These are phyloP conservation scores for Obba rivulosa DNA, from an alignment of 768 basidiomycete species.

Conservation along the genomic window DNA sequence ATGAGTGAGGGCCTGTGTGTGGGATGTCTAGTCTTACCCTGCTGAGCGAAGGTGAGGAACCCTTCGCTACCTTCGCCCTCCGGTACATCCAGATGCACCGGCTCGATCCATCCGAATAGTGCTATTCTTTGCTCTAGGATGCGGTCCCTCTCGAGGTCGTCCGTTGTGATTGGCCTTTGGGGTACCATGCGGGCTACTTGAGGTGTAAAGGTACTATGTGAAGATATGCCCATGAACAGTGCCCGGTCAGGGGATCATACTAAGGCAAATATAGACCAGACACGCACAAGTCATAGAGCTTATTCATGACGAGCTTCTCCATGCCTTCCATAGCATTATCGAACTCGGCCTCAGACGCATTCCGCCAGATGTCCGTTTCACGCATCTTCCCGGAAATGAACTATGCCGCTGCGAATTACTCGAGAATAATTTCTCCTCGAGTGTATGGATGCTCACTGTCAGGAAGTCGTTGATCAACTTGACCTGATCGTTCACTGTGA, in stretches of 20 bases:
- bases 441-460: conserved; percentile 43
- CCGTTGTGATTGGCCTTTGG: conserved; percentile 77
- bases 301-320: conserved; percentile 99
- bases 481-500: conserved; percentile 89
- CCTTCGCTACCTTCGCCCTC: conserved; percentile 69
- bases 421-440: conserved; percentile 8
- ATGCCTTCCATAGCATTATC: conserved; percentile 98
- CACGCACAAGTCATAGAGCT: conserved; percentile 89
- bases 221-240: not conserved
- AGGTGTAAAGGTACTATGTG: conserved; percentile 83
- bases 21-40: conserved; percentile 45
- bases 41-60: conserved; percentile 84
- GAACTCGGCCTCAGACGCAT: conserved; percentile 75
- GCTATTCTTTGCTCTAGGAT: conserved; percentile 86
- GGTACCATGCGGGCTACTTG: conserved; percentile 62
- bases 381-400: conserved; percentile 91
- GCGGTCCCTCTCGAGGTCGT: conserved; percentile 95
- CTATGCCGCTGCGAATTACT: conserved; percentile 31
- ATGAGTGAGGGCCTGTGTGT: not conserved
- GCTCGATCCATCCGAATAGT: conserved; percentile 87
- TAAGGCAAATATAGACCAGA: not conserved
- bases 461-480: conserved; percentile 95
- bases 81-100: conserved; percentile 87
- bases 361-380: conserved; percentile 77
- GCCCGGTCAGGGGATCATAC: conserved; percentile 4